Conservation (phyloP, 2,329 filamentous ascomycete genomes). For the Aspergillus candidus region DNA sequence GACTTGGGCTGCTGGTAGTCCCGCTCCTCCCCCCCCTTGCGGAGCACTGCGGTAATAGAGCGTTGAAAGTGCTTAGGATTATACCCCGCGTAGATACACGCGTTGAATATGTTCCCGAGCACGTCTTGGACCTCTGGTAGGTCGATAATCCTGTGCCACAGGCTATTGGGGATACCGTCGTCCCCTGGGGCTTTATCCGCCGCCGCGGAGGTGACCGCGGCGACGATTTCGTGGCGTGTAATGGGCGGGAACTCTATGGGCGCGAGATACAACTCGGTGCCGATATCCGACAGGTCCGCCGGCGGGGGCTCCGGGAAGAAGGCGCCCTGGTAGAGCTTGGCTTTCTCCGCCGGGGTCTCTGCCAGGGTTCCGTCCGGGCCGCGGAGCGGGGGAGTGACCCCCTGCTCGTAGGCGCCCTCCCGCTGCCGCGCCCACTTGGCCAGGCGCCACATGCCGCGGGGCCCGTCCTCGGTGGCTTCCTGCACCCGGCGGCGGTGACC, state of each 20-base stretch:
- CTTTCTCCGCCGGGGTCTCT: slow-evolving; percentile 2
- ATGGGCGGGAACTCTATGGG: slow-evolving; percentile 1
- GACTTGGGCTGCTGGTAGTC: slow-evolving; percentile 9
- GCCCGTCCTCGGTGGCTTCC: slow-evolving; percentile 14
- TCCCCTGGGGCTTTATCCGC: slow-evolving; percentile 3
- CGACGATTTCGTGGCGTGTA: background rate
- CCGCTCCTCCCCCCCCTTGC: background rate
- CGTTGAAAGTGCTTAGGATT: slow-evolving; percentile 6
- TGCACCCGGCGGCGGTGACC: slow-evolving; percentile 19
- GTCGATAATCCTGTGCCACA: slow-evolving; percentile 3
- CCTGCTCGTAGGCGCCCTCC: slow-evolving; percentile 6
- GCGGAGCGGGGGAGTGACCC: slow-evolving; percentile 6
- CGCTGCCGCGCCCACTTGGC: slow-evolving; percentile 22
- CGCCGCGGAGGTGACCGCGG: background rate
- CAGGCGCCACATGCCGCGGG: slow-evolving; percentile 17
- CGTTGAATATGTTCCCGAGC: slow-evolving; percentile 2
- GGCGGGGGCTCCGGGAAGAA: slow-evolving; percentile 1
- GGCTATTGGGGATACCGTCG: slow-evolving; percentile 1
- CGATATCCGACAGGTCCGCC: background rate
- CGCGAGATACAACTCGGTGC: slow-evolving; percentile 7
- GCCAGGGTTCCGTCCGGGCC: background rate
- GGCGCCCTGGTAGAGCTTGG: background rate
- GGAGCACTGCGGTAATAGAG: slow-evolving; percentile 3
- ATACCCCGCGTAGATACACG: background rate
- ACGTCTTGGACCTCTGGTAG: background rate